These are phyloP conservation scores for Phytophthora uliginosa DNA, from an alignment of 352 stramenopile species.

Conservation along the genomic window DNA sequence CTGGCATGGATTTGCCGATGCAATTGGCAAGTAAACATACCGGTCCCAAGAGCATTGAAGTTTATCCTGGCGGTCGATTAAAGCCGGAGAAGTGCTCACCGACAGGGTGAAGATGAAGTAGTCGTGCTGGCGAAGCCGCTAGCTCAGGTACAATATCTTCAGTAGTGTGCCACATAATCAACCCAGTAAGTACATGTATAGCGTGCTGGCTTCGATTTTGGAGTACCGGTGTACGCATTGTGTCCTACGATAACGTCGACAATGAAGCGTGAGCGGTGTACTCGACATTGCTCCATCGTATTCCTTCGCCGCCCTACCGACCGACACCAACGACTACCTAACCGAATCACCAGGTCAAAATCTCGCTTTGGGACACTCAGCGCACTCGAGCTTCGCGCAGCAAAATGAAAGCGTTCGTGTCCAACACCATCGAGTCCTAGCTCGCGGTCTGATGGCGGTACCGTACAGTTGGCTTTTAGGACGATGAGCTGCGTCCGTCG, in stretches of 20 bases:
- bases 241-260: neutral
- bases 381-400: neutral
- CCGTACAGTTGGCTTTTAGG: slow-evolving; percentile 6
- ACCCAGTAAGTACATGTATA: too few relatives aligned
- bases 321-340: too few relatives aligned
- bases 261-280: neutral
- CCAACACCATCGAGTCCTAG: slow-evolving; percentile 14
- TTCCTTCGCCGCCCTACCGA: neutral
- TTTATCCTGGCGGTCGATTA: neutral
- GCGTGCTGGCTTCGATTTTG: neutral
- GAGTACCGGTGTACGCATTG: neutral
- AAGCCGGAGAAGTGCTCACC: neutral
- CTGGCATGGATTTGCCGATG: neutral
- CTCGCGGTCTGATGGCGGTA: too few relatives aligned
- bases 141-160: too few relatives aligned
- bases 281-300: neutral
- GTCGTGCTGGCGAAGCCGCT: too few relatives aligned
- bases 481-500: neutral
- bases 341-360: too few relatives aligned
- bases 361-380: too few relatives aligned
- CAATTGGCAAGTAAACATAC: neutral
- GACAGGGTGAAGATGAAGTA: neutral
- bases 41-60: neutral
- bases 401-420: slow-evolving; percentile 9
- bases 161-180: too few relatives aligned